Evolutionary conservation across 2,329 filamentous ascomycete species (phyloP), one percentile per base, ranked within the genome.

Genomic region (Aspergillus luchuensis): DNA sequence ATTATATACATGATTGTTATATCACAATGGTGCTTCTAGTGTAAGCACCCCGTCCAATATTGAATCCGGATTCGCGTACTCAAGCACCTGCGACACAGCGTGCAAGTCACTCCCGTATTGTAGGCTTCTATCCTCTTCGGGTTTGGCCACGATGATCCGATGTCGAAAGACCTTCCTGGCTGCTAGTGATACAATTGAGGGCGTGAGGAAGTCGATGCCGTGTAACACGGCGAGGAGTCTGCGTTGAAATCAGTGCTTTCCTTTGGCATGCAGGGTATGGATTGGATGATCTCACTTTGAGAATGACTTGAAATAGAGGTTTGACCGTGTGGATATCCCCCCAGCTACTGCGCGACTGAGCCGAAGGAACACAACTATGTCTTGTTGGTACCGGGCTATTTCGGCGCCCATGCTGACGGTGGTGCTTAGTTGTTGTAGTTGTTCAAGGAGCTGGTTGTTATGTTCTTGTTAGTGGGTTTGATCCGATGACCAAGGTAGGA

Each of bases 161-260:
- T 99, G 95, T 17, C 90, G 83, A 72, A 96, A 99, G 23, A 96
- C 85, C 78, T 98, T 98, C 62, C 87, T 87, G 2, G 89, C 88
- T 5, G 95, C 95, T 49, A 99, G 81, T 7, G 84, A 87, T 19
- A 97, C 89, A 25, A 98, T 84, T 1, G 91, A 90, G 0, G 95
- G 94, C 0, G 93, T 92, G 5, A 91, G 88, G 73, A 89, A 98
- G 68, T 89, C 84, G 15, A 96, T 80, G 0, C 87, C 85, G 73
- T 98, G 94, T 17, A 99, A 81, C 1, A 91, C 87, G 4, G 93
- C 92, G 7, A 99, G 85, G 55, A 74, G 60, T 58, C 73, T 75
- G 36, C 4, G 10, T 30, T 5, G 25, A 52, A 59, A 51, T 17
- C 13, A n/a, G n/a, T 2, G 15, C 30, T 28, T 8, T 4, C 13